Base-by-base conservation (phyloP, 148 eudicot genomes). In the Nyssa sinensis region DNA sequence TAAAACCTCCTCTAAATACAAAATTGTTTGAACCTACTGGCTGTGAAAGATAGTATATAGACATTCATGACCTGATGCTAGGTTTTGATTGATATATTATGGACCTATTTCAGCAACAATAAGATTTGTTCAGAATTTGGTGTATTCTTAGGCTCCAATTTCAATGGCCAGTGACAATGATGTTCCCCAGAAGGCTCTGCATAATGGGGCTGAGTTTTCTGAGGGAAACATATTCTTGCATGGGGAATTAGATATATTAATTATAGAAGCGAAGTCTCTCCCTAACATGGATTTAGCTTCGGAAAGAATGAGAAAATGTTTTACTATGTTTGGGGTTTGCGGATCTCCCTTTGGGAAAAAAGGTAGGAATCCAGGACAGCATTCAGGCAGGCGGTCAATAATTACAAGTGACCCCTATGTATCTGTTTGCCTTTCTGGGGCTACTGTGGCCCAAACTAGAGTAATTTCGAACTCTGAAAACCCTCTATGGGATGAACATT, bases 391-490 rank as follows among this genome's bases (percentile, higher is more conserved):
- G 21, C 74, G 63, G 27, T 24, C 79, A 0, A 69, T 70, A 33
- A 76, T 69, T 62, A 76, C 79, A 27, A 70, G 79, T 30, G 79
- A 76, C 53, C 79, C 79, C n/a, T 76, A 76, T 21, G 79, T 76
- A 13, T 76, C 79, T 19, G 74, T 76, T 35, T 76, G 79, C 79
- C 74, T 76, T 69, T 66, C 64, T 0, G 74, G 74, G 17, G 79
- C 79, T 64, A 76, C 74, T n/a, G 62, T 76, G 19, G 79, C 79
- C 33, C 72, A 76, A 70, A 76, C 79, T 28, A 69, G 79, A 51
- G 74, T 76, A 32, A 76, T 76, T 23, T 3, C 62, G 29, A 76
- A 76, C 64, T 70, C 74, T 5, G 79, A 76, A 23, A 21, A 69
- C 69, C 79, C 79, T 62, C 21, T 34, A 0, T 76, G 79, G 79